These are phyloP conservation scores for Colletotrichum liaoningense DNA, from an alignment of 2,329 filamentous ascomycete species.

Conservation along the genomic window DNA sequence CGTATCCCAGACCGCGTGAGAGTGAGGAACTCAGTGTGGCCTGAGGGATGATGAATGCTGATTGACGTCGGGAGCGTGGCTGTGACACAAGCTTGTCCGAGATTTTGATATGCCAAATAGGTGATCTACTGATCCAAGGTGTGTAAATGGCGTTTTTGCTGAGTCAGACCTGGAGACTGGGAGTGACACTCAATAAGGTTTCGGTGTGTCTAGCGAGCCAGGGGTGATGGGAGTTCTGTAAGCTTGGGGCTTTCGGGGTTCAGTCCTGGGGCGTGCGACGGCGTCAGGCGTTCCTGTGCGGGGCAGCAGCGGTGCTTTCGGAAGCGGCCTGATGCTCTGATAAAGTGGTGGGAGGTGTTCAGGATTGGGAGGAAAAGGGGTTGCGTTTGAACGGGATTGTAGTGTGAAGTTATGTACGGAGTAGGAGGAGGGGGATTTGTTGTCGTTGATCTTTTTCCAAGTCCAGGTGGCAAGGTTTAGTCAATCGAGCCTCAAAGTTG, in stretches of 20 bases:
- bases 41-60: neutral
- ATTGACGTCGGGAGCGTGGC: conserved; percentile 10
- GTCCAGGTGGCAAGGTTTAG: neutral
- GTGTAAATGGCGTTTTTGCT: conserved; percentile 6
- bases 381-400: neutral
- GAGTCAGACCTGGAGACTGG: conserved; percentile 21
- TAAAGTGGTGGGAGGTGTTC: neutral
- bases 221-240: neutral
- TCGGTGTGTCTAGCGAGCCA: conserved; percentile 26
- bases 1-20: neutral
- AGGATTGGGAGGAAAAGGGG: neutral
- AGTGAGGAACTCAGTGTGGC: neutral
- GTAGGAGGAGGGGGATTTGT: neutral
- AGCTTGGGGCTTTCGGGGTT: neutral
- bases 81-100: conserved; percentile 1
- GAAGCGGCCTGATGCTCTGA: neutral
- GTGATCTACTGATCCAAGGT: neutral
- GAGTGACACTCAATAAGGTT: conserved; percentile 23
- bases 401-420: neutral
- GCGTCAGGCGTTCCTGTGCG: conserved; percentile 15
- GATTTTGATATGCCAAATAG: neutral
- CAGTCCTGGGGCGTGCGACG: conserved; percentile 9
- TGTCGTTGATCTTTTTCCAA: neutral
- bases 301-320: conserved; percentile 24
- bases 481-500: neutral